Percentiles rank a stretch among this genome's conserved stretches.
Conservation (phyloP, 2,329 filamentous ascomycete species). For the Claviceps sp. region DNA sequence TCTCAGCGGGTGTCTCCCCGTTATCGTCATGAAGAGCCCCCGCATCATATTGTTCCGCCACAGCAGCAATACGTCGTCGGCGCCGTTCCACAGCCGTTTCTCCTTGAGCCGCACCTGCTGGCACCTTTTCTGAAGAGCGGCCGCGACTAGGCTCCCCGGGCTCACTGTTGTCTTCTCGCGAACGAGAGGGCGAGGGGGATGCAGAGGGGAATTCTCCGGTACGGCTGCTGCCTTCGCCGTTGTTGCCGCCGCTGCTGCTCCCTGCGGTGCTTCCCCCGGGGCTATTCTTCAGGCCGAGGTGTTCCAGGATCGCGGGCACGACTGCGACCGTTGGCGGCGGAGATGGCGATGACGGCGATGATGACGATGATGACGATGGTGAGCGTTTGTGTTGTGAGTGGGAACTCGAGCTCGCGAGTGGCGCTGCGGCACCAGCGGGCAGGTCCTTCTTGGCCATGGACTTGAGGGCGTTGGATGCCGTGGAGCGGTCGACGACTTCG, state of each 20-base stretch:
- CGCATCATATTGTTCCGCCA: conserved; percentile 27
- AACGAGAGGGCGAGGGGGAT: conserved; percentile 10
- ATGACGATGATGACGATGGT: no score
- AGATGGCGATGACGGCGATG: background rate
- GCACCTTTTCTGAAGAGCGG: background rate
- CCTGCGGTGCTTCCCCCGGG: conserved; percentile 1
- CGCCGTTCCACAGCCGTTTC: conserved; percentile 57
- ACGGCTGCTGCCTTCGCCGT: conserved; percentile 10
- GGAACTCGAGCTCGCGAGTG: background rate
- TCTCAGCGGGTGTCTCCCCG: conserved; percentile 61
- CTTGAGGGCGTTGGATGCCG: conserved; percentile 34
- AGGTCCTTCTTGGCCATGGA: conserved; percentile 31
- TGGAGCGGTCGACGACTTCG: conserved; percentile 39
- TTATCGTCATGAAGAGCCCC: conserved; percentile 15
- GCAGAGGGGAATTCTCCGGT: conserved; percentile 7
- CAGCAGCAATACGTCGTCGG: conserved; percentile 45
- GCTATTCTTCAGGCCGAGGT: background rate
- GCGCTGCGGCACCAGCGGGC: background rate
- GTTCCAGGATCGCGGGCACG: conserved; percentile 12
- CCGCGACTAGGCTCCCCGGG: background rate
- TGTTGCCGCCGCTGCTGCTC: conserved; percentile 7
- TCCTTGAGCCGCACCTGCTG: conserved; percentile 17
- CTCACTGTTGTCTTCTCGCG: background rate
- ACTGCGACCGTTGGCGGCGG: background rate
- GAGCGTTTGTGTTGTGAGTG: background rate